phyloP scores from a whole-genome alignment of 2,329 filamentous ascomycete genomes.

The Phialocephala sp. region DNA sequence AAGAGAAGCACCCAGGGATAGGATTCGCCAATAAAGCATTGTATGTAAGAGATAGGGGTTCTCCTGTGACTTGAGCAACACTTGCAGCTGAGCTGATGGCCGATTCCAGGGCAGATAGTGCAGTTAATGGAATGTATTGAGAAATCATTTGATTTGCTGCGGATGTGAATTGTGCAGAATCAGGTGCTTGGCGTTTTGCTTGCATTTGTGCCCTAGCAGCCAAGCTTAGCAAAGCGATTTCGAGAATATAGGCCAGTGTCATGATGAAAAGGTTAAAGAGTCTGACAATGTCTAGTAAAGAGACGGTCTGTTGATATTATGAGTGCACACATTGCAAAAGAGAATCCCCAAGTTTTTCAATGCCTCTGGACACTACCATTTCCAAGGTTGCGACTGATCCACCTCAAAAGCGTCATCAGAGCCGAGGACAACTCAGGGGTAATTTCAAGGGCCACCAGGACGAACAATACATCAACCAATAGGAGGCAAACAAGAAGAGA shows the following conservation, averaged over 20 bases:
- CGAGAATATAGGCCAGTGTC: conserved; percentile 23
- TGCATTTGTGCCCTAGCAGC: conserved; percentile 16
- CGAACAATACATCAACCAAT: conserved; percentile 16
- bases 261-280: neutral
- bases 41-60: conserved; percentile 39
- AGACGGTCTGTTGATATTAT: neutral
- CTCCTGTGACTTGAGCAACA: conserved; percentile 39
- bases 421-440: conserved; percentile 12
- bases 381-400: conserved; percentile 6
- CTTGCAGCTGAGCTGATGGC: conserved; percentile 40
- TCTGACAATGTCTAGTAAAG: neutral
- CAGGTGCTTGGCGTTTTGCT: conserved; percentile 25
- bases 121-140: conserved; percentile 41
- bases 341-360: neutral
- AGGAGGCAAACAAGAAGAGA: neutral
- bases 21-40: conserved; percentile 35
- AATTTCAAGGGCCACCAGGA: conserved; percentile 30
- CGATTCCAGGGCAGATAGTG: conserved; percentile 35
- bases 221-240: conserved; percentile 22
- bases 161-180: conserved; percentile 33
- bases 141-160: conserved; percentile 40
- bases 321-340: no score
- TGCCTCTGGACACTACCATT: conserved; percentile 5
- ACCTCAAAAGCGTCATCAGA: conserved; percentile 10
- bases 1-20: conserved; percentile 39